These are phyloP conservation scores for Alternaria sp. DNA, from an alignment of 2,329 filamentous ascomycete genomes.

Conservation along the genomic window DNA sequence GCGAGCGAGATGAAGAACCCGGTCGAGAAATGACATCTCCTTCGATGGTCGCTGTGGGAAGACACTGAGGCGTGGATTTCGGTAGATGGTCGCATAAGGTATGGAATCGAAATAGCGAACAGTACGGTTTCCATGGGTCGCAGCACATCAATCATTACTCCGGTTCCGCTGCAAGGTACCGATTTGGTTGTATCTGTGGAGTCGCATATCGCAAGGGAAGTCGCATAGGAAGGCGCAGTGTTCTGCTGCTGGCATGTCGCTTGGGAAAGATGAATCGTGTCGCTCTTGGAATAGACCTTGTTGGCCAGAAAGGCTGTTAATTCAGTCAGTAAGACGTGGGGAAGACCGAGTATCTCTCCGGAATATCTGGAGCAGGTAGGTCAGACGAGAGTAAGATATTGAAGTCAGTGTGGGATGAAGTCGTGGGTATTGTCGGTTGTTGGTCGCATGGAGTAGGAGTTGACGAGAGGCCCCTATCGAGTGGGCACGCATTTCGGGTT, in stretches of 20 bases:
- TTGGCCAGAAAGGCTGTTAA: neutral
- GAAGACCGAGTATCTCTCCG: neutral
- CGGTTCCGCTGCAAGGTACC: neutral
- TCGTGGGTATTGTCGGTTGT: neutral
- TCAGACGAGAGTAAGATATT: neutral
- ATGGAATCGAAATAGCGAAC: neutral
- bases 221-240: neutral
- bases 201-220: neutral
- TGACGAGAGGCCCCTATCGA: neutral
- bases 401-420: neutral
- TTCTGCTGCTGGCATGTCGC: neutral
- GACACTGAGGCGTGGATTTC: neutral
- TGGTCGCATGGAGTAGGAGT: neutral
- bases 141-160: neutral
- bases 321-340: neutral
- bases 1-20: neutral
- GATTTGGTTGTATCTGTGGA: neutral
- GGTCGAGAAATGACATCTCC: neutral
- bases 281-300: neutral
- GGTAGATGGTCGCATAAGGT: neutral
- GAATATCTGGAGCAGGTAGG: neutral
- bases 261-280: neutral
- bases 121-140: neutral
- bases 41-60: neutral
- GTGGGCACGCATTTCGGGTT: slow-evolving; percentile 1